Conservation (phyloP, 23 red algal species). For the Chondrus crispus region DNA sequence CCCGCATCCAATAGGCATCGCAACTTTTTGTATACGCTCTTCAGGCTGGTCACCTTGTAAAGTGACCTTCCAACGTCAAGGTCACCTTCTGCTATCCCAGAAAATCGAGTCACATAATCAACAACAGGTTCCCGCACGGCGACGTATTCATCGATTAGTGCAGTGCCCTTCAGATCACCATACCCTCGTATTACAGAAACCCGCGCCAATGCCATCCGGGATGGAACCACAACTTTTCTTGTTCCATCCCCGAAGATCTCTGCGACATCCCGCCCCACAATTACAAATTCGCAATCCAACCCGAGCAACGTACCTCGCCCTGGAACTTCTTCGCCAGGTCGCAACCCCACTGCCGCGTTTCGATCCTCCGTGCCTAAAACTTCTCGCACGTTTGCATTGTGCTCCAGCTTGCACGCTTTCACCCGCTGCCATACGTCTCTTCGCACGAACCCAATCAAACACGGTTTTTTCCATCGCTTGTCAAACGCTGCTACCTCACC, state of each 20-base stretch:
- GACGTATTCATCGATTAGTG: constrained; percentile 92
- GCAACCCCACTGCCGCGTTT: constrained; percentile 54
- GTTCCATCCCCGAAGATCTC: constrained; percentile 72
- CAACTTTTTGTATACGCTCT: constrained; percentile 86
- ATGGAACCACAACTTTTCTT: constrained; percentile 65
- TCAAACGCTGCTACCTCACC: constrained; percentile 74
- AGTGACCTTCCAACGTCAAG: constrained; percentile 58
- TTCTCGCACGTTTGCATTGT: constrained; percentile 34
- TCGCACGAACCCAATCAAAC: constrained; percentile 71
- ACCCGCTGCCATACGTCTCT: constrained; percentile 49
- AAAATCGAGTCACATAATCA: constrained; percentile 89
- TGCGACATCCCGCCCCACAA: constrained; percentile 66
- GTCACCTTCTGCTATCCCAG: constrained; percentile 70
- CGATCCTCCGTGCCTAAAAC: constrained; percentile 45
- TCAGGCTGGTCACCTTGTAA: constrained; percentile 63
- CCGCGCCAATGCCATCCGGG: constrained; percentile 71
- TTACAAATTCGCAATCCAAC: constrained; percentile 92
- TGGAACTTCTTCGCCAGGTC: constrained; percentile 36
- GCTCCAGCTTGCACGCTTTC: background rate
- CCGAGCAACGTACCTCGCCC: constrained; percentile 71
- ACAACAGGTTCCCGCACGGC: constrained; percentile 64
- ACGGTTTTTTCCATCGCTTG: constrained; percentile 67
- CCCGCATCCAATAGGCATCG: constrained; percentile 77
- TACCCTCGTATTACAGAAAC: constrained; percentile 85
- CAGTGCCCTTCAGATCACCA: constrained; percentile 32